Percentiles rank a stretch among this genome's conserved stretches.
phyloP scores from a whole-genome alignment of 495 filamentous ascomycete species.

The Massariosphaeria phaeospora region DNA sequence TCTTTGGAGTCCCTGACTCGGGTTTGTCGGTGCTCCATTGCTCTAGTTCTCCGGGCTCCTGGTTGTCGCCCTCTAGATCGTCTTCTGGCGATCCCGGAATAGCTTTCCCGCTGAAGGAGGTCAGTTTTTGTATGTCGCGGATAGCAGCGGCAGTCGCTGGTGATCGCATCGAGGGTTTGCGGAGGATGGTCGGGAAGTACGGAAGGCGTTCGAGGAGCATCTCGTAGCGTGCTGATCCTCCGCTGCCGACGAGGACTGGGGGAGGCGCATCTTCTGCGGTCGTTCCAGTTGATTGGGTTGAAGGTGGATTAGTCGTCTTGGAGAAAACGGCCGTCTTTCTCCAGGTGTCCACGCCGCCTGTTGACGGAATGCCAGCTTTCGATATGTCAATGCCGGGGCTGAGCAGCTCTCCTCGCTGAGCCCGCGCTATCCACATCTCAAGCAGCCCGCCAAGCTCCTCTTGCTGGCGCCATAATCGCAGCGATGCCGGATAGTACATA shows the following conservation, averaged over 20 bases:
- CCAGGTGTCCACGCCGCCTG: slow-evolving; percentile 37
- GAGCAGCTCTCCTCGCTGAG: slow-evolving; percentile 38
- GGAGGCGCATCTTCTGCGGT: slow-evolving; percentile 22
- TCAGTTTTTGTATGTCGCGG: slow-evolving; percentile 63
- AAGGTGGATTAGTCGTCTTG: neutral
- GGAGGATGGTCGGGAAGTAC: slow-evolving; percentile 65
- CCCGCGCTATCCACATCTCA: slow-evolving; percentile 55
- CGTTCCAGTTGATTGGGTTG: neutral
- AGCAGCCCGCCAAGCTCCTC: slow-evolving; percentile 73
- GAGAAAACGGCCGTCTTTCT: slow-evolving; percentile 26
- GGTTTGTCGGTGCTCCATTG: slow-evolving; percentile 54
- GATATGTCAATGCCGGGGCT: neutral
- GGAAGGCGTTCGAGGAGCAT: slow-evolving; percentile 78
- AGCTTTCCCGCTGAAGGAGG: slow-evolving; percentile 56
- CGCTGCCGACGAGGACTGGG: slow-evolving; percentile 46
- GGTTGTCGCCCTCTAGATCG: slow-evolving; percentile 43
- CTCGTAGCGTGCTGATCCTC: slow-evolving; percentile 62
- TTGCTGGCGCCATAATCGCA: slow-evolving; percentile 69
- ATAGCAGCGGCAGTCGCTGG: slow-evolving; percentile 30
- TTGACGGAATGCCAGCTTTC: neutral
- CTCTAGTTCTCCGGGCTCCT: slow-evolving; percentile 34
- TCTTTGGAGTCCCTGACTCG: slow-evolving; percentile 11
- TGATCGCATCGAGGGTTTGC: slow-evolving; percentile 29
- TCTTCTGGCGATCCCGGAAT: slow-evolving; percentile 14
- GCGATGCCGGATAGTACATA: slow-evolving; percentile 80